Conservation (phyloP, 2,329 filamentous ascomycete genomes). For the Aphanocladium album region DNA sequence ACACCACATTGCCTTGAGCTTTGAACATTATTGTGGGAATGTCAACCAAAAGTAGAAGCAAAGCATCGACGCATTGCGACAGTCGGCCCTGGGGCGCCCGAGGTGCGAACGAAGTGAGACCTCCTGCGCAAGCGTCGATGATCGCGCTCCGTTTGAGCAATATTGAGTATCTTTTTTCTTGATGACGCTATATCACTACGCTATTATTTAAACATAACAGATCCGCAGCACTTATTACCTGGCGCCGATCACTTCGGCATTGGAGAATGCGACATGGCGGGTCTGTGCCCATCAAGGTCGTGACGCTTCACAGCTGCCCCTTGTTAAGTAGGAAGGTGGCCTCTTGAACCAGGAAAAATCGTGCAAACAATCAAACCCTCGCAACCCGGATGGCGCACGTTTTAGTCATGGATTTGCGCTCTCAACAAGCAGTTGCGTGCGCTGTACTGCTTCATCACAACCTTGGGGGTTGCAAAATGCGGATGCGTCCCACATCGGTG, state of each 20-base stretch:
- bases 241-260: conserved; percentile 6
- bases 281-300: conserved; percentile 7
- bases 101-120: background rate
- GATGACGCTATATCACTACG: background rate
- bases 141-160: conserved; percentile 2
- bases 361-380: background rate
- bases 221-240: background rate
- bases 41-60: background rate
- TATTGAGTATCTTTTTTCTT: conserved; percentile 6
- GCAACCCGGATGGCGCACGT: conserved; percentile 6
- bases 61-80: background rate
- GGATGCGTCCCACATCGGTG: conserved; percentile 1
- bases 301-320: background rate
- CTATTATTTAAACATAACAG: background rate
- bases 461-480: conserved; percentile 5
- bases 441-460: background rate
- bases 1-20: background rate
- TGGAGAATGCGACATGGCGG: background rate
- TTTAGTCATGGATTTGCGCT: background rate
- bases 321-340: background rate
- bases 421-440: background rate
- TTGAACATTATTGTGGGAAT: conserved; percentile 7
- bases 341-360: background rate
- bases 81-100: background rate
- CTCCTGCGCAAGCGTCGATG: conserved; percentile 4